These are phyloP conservation scores for Hypoxylon lienhwacheense DNA, from an alignment of 495 filamentous ascomycete species.

Conservation along the genomic window DNA sequence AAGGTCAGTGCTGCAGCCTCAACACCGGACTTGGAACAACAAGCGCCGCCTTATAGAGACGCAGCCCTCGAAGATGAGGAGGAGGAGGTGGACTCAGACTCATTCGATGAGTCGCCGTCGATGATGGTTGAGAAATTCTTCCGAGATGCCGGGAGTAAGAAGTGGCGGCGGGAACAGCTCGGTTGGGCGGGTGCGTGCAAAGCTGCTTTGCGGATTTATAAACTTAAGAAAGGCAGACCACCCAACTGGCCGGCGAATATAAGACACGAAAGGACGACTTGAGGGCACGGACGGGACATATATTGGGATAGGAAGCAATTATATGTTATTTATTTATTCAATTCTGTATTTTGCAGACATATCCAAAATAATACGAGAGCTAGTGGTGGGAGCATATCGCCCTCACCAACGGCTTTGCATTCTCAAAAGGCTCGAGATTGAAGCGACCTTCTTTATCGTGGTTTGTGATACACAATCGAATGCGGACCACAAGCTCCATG, in stretches of 20 bases:
- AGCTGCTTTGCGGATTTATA: slow-evolving; percentile 31
- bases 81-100: slow-evolving; percentile 4
- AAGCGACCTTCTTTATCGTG: slow-evolving; percentile 6
- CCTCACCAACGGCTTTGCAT: neutral
- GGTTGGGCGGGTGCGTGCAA: slow-evolving; percentile 46
- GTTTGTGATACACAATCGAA: slow-evolving; percentile 25
- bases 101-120: slow-evolving; percentile 33
- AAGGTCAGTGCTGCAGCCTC: neutral
- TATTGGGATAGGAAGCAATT: neutral
- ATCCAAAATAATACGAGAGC: too few relatives aligned
- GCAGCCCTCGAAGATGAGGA: slow-evolving; percentile 2
- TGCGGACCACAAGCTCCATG: slow-evolving; percentile 29
- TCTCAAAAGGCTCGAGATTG: slow-evolving; percentile 1
- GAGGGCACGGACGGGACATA: neutral
- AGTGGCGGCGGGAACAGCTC: slow-evolving; percentile 45
- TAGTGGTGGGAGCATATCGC: neutral
- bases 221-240: slow-evolving; percentile 31
- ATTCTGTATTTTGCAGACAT: too few relatives aligned
- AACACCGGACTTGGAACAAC: slow-evolving; percentile 2
- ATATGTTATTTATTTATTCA: too few relatives aligned
- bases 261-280: slow-evolving; percentile 15
- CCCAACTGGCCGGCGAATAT: slow-evolving; percentile 8
- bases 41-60: slow-evolving; percentile 2
- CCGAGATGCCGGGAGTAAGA: slow-evolving; percentile 34
- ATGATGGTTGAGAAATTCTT: slow-evolving; percentile 43